Evolutionary conservation across 805 yeast species (phyloP), one percentile per base, ranked within the genome.

Genomic region (Gaillardinia entomophila): DNA sequence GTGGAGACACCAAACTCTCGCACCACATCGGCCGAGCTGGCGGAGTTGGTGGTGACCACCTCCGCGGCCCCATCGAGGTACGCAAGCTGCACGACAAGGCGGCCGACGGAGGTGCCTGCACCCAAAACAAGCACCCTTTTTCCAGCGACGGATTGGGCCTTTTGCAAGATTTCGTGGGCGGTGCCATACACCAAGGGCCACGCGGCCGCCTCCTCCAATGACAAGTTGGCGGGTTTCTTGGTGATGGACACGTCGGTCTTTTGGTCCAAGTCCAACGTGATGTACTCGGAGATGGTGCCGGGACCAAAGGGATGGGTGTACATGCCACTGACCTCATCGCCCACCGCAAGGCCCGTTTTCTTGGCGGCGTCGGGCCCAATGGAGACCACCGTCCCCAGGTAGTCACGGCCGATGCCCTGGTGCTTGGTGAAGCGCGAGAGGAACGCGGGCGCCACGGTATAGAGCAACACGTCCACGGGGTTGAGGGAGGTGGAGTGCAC

Each of bases 71-170:
- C 55, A 28, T 45, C 41, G 4, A 35, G 33, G 25, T 67, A 52
- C 51, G 73, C 79, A 7, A 80, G 75, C 26, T 82, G 51, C 51
- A 79, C 84, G 23, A 75, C 60, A 3, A 70, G 63, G 18, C 67
- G 50, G 15, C 89, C 88, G 12, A 82, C 88, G 11, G 79, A 58
- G 1, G 94, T 77, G 6, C 83, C 79, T 16, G 82, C 90, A 24
- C 95, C 95, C 29, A 82, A 60, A 14, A 85, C 68, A 30, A 83
- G 62, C 3, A 82, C 73, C 36, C 66, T 71, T 4, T 75, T 61
- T 7, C 62, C 61, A 8, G 62, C 61, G 24, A 59, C 62, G 14
- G 73, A 56, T 22, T 55, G 62, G 3, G 51, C 49, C 17, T 37
- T 32, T 6, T 51, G 48, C 19, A 71, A 51, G 31, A 66, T 48